phyloP scores from a whole-genome alignment of 208 protist genomes.

The Leishmania amazonensis region DNA sequence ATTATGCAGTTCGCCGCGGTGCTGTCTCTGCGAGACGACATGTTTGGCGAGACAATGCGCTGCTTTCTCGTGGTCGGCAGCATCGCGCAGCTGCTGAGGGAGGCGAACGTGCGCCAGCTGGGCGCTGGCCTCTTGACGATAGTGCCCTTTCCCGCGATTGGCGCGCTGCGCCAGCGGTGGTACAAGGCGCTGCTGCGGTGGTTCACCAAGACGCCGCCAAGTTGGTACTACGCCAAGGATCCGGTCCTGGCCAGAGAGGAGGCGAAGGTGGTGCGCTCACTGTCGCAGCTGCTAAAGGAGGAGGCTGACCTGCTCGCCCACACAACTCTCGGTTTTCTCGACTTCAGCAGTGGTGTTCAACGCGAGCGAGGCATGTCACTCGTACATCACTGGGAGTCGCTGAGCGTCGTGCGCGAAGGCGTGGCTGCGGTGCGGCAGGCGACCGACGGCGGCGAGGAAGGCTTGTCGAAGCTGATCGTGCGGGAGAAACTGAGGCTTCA shows the following conservation, averaged over 20 bases:
- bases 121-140: slow-evolving; percentile 34
- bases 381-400: slow-evolving; percentile 24
- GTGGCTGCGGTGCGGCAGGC: slow-evolving; percentile 25
- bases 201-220: slow-evolving; percentile 78
- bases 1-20: slow-evolving; percentile 52
- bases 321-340: slow-evolving; percentile 59
- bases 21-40: slow-evolving; percentile 75
- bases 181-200: slow-evolving; percentile 81
- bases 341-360: slow-evolving; percentile 47
- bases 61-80: slow-evolving; percentile 62
- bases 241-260: slow-evolving; percentile 46
- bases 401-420: slow-evolving; percentile 33
- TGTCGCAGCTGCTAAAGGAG: slow-evolving; percentile 54
- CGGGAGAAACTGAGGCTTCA: slow-evolving; percentile 51
- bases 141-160: slow-evolving; percentile 68
- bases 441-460: slow-evolving; percentile 21
- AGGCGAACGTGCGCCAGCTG: slow-evolving; percentile 60
- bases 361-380: background rate
- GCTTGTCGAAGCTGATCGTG: slow-evolving; percentile 31
- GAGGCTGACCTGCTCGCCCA: slow-evolving; percentile 39
- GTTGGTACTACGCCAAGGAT: slow-evolving; percentile 79
- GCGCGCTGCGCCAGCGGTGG: slow-evolving; percentile 69
- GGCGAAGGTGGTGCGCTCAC: slow-evolving; percentile 50
- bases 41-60: slow-evolving; percentile 83
- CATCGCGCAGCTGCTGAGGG: slow-evolving; percentile 55